Percentiles rank a stretch among this genome's conserved stretches.
These are phyloP conservation scores for Aspergillus latus DNA, from an alignment of 2,329 filamentous ascomycete genomes.

Conservation along the genomic window DNA sequence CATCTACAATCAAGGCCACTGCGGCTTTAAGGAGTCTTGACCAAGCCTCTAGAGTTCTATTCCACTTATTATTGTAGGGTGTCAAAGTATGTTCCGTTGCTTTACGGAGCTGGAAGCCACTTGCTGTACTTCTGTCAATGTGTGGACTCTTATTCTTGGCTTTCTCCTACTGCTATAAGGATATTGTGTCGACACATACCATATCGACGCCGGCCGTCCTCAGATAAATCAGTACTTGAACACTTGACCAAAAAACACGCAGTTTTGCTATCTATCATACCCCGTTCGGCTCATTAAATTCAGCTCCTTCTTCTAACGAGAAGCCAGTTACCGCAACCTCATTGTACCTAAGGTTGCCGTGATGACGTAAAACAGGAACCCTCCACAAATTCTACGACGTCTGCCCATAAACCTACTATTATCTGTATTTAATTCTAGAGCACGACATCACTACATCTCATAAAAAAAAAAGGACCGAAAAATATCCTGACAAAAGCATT, in stretches of 20 bases:
- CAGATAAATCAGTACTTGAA: neutral
- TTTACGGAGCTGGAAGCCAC: too few relatives aligned
- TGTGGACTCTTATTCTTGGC: neutral
- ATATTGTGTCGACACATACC: neutral
- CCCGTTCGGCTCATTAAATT: too few relatives aligned
- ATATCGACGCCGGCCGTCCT: neutral
- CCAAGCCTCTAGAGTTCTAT: too few relatives aligned
- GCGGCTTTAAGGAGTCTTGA: neutral
- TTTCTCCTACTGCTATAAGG: neutral
- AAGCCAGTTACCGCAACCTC: neutral
- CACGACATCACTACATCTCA: too few relatives aligned
- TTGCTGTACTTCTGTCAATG: neutral
- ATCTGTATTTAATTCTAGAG: neutral
- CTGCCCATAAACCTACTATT: too few relatives aligned
- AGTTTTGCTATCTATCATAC: too few relatives aligned
- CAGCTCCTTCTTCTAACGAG: too few relatives aligned
- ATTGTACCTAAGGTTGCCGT: too few relatives aligned
- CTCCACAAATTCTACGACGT: too few relatives aligned
- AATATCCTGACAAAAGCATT: constrained; percentile 8
- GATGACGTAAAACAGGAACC: constrained; percentile 2
- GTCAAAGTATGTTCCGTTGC: too few relatives aligned
- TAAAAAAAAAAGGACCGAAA: neutral
- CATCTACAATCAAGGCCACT: neutral
- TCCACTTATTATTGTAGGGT: too few relatives aligned
- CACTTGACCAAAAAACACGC: too few relatives aligned